These are phyloP conservation scores for Monilinia vaccinii-corymbosi DNA, from an alignment of 2,329 filamentous ascomycete genomes.

Conservation along the genomic window DNA sequence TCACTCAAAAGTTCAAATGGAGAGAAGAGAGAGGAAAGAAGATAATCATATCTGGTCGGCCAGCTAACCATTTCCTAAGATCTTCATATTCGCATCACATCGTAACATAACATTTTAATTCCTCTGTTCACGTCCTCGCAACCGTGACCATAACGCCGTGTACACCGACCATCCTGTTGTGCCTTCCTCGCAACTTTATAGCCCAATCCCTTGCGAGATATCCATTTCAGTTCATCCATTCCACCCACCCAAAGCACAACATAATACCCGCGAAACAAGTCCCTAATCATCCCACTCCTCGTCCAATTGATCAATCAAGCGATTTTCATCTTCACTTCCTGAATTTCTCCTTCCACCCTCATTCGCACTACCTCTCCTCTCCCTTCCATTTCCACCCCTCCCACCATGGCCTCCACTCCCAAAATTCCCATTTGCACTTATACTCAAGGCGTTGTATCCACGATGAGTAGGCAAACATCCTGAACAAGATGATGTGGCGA, in stretches of 20 bases:
- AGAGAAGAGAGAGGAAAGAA: neutral
- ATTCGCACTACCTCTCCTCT: neutral
- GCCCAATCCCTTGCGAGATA: neutral
- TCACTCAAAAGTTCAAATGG: neutral
- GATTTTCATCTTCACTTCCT: constrained; percentile 70
- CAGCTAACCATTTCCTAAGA: neutral
- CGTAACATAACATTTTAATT: neutral
- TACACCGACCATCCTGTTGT: neutral
- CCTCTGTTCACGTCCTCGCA: neutral
- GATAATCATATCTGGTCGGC: neutral
- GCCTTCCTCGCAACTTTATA: neutral
- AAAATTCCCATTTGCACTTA: constrained; percentile 40
- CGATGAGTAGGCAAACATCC: constrained; percentile 54
- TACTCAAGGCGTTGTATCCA: constrained; percentile 58
- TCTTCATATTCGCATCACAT: neutral
- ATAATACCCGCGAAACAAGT: neutral
- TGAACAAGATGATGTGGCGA: constrained; percentile 59
- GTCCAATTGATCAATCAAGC: constrained; percentile 89
- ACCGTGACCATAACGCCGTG: neutral
- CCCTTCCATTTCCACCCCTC: neutral
- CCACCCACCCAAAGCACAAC: neutral
- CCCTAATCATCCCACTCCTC: constrained; percentile 85
- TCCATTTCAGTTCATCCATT: neutral
- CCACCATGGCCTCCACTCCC: constrained; percentile 26
- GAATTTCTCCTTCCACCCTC: neutral